A percentile compares a stretch with the other conserved stretches of the same genome.
phyloP scores from a whole-genome alignment of 2,329 filamentous ascomycete species.

The Lecanosticta acicola region DNA sequence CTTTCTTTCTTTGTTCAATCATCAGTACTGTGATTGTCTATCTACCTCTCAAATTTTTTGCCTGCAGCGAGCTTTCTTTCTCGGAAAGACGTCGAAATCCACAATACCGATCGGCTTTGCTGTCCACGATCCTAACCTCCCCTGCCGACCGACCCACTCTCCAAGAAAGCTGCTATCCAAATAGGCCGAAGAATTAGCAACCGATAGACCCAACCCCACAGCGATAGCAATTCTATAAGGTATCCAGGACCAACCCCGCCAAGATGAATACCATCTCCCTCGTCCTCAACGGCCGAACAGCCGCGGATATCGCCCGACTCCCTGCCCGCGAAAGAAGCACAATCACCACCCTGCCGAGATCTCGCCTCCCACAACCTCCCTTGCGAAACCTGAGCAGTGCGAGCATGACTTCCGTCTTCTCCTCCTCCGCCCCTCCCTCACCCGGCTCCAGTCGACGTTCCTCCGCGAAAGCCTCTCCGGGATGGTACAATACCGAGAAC shows the following conservation, averaged over 20 bases:
- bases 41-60: too few relatives aligned
- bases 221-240: too few relatives aligned
- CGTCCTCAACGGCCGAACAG: slow-evolving; percentile 26
- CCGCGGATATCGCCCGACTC: slow-evolving; percentile 16
- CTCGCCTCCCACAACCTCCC: not conserved
- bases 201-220: not conserved
- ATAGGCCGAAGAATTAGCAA: not conserved
- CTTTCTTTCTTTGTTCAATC: too few relatives aligned
- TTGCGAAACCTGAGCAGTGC: too few relatives aligned
- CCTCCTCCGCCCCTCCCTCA: not conserved
- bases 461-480: slow-evolving; percentile 14
- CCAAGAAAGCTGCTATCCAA: not conserved
- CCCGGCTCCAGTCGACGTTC: slow-evolving; percentile 1
- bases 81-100: too few relatives aligned
- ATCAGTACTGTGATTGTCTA: too few relatives aligned
- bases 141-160: not conserved
- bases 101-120: too few relatives aligned
- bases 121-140: not conserved
- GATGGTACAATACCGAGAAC: slow-evolving; percentile 28
- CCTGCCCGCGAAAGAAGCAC: slow-evolving; percentile 14
- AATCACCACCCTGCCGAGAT: slow-evolving; percentile 8
- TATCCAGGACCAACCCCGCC: not conserved
- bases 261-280: slow-evolving; percentile 29
- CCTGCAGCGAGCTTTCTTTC: too few relatives aligned
- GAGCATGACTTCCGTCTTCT: not conserved